Conservation (phyloP, 2,329 filamentous ascomycete species). For the Phoma sp. region DNA sequence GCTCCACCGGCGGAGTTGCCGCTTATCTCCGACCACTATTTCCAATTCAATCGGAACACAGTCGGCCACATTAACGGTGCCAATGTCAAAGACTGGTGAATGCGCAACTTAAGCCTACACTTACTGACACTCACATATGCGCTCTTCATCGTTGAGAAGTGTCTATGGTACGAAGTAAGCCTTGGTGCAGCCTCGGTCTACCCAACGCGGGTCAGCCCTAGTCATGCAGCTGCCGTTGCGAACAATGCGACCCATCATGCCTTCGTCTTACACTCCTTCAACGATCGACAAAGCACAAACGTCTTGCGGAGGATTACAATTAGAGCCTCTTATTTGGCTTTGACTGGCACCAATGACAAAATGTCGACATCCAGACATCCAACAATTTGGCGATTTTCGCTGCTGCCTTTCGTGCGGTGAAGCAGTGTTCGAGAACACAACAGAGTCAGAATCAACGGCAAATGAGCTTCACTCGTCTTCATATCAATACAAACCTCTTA, state of each 20-base stretch:
- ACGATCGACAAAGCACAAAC: too few relatives aligned
- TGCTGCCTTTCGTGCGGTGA: slow-evolving; percentile 14
- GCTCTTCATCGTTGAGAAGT: not conserved
- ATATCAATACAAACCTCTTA: not conserved
- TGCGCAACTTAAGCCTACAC: not conserved
- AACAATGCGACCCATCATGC: too few relatives aligned
- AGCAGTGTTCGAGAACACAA: not conserved
- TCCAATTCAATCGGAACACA: not conserved
- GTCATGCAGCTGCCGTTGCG: too few relatives aligned
- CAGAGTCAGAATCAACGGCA: not conserved
- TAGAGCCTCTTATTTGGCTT: too few relatives aligned
- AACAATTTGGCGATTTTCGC: slow-evolving; percentile 5
- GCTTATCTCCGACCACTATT: slow-evolving; percentile 13
- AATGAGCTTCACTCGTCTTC: not conserved
- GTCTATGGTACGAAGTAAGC: not conserved
- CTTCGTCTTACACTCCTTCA: too few relatives aligned
- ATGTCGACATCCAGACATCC: slow-evolving; percentile 10
- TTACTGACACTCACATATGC: too few relatives aligned
- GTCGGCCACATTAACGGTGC: not conserved
- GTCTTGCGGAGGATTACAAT: too few relatives aligned
- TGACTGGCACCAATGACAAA: slow-evolving; percentile 1
- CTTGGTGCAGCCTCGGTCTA: not conserved
- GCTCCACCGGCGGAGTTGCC: slow-evolving; percentile 2
- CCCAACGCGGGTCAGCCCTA: not conserved
- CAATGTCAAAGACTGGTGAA: not conserved